phyloP scores from a whole-genome alignment of 768 basidiomycete genomes.

The Calocybe indica region DNA sequence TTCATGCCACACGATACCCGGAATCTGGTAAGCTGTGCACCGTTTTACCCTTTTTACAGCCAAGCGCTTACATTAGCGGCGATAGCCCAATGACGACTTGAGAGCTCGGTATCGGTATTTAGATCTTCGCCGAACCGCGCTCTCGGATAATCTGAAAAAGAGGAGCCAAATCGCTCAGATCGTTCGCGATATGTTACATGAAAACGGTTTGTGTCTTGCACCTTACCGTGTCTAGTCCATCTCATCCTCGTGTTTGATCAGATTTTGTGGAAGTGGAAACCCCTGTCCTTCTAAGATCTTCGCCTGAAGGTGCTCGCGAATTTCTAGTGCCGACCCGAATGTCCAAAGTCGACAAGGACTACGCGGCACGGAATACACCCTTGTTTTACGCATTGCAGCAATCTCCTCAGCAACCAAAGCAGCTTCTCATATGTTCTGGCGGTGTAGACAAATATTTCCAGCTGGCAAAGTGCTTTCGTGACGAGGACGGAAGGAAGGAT shows the following conservation, averaged over 20 bases:
- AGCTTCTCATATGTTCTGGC: constrained; percentile 86
- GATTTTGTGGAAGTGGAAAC: constrained; percentile 94
- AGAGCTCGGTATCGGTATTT: constrained; percentile 83
- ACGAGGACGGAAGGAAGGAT: constrained; percentile 93
- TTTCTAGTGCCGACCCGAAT: constrained; percentile 82
- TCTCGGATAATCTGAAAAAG: constrained; percentile 76
- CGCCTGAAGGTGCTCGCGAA: constrained; percentile 92
- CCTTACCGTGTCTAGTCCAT: constrained; percentile 1
- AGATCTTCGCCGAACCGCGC: constrained; percentile 71
- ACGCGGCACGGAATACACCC: constrained; percentile 17
- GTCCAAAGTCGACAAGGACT: constrained; percentile 20
- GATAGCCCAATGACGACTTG: constrained; percentile 60
- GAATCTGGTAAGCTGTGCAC: constrained; percentile 53
- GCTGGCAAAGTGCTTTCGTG: constrained; percentile 90
- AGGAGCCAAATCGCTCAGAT: constrained; percentile 79
- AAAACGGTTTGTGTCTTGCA: constrained; percentile 45
- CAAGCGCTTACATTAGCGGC: constrained; percentile 31
- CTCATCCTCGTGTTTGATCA: constrained; percentile 24
- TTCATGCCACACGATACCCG: constrained; percentile 78
- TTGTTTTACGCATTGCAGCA: constrained; percentile 88
- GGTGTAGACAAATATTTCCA: constrained; percentile 89
- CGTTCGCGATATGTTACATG: constrained; percentile 66
- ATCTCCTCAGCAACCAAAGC: constrained; percentile 96
- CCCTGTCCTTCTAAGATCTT: constrained; percentile 83
- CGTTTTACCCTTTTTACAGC: constrained; percentile 4